phyloP scores from a whole-genome alignment of 331 rosid species.

The Quercus lobata region DNA sequence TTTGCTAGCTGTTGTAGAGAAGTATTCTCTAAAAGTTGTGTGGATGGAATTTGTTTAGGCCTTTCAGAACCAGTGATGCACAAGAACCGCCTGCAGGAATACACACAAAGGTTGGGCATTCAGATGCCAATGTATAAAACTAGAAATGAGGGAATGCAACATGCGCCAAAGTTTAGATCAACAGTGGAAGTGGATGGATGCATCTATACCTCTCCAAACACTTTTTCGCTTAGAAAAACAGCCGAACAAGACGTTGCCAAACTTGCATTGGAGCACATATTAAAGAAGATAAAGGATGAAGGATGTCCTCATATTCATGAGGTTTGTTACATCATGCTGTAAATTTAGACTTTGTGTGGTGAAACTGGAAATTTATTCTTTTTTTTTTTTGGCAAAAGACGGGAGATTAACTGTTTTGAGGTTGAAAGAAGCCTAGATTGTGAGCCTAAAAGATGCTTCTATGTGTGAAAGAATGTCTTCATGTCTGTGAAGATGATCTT shows the following conservation, averaged over 20 bases:
- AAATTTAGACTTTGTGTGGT: not conserved
- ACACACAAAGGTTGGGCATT: slow-evolving; percentile 24
- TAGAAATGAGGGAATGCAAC: slow-evolving; percentile 29
- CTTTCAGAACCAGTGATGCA: slow-evolving; percentile 11
- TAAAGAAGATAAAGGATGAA: slow-evolving; percentile 24
- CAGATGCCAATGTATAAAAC: slow-evolving; percentile 37
- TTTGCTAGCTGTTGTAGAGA: not conserved
- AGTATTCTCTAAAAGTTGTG: not conserved
- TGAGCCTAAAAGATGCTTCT: no score
- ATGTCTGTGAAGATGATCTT: no score
- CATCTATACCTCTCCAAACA: slow-evolving; percentile 19
- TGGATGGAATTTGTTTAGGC: slow-evolving; percentile 2
- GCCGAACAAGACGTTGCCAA: slow-evolving; percentile 59
- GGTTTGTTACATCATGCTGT: slow-evolving; percentile 32
- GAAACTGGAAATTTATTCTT: not conserved
- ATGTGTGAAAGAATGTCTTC: no score
- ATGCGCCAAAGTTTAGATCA: slow-evolving; percentile 38
- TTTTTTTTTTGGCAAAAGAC: not conserved
- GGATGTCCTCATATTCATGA: slow-evolving; percentile 23
- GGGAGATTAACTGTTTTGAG: no score
- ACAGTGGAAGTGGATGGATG: slow-evolving; percentile 35
- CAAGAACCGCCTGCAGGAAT: slow-evolving; percentile 42
- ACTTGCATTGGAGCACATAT: slow-evolving; percentile 29
- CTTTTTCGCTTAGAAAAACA: slow-evolving; percentile 33
- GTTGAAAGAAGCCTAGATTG: no score